These are phyloP conservation scores for Chlamydomonas sp. DNA, from an alignment of 139 green algal genomes.

Conservation along the genomic window DNA sequence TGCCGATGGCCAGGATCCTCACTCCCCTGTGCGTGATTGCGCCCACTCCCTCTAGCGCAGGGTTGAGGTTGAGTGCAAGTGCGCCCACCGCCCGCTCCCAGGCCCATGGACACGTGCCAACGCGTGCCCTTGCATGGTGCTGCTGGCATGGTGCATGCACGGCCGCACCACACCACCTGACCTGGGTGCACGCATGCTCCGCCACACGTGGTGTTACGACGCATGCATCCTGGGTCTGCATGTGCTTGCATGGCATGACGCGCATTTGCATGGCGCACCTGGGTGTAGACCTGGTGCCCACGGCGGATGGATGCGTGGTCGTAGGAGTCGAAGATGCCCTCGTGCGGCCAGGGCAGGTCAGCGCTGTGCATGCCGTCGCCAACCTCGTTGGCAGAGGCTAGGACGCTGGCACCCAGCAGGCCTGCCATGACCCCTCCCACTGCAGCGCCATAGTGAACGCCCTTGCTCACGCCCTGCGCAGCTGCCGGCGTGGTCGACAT, in stretches of 20 bases:
- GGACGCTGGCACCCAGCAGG: slow-evolving; percentile 31
- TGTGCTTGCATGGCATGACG: no score
- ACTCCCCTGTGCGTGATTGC: not conserved
- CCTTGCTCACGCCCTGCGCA: slow-evolving; percentile 16
- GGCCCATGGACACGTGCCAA: not conserved
- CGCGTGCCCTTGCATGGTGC: no score
- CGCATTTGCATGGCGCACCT: slow-evolving; percentile 9
- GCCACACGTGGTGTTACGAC: no score
- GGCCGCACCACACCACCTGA: no score
- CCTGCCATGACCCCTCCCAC: slow-evolving; percentile 29
- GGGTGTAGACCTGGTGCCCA: slow-evolving; percentile 72
- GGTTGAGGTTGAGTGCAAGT: not conserved
- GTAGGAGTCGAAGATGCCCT: slow-evolving; percentile 84
- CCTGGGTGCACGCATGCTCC: no score
- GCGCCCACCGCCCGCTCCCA: not conserved
- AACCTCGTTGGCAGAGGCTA: slow-evolving; percentile 56
- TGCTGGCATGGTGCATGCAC: no score
- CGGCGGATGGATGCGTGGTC: slow-evolving; percentile 90
- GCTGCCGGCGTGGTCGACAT: no score
- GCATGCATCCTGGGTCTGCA: no score
- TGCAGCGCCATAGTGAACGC: slow-evolving; percentile 28
- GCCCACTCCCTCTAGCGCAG: not conserved
- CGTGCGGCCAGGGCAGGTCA: slow-evolving; percentile 84
- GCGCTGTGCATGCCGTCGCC: slow-evolving; percentile 86
- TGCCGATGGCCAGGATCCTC: no score